A percentile compares a stretch with the other conserved stretches of the same genome.
These are phyloP conservation scores for Calycina herbarum DNA, from an alignment of 2,329 filamentous ascomycete species.

Conservation along the genomic window DNA sequence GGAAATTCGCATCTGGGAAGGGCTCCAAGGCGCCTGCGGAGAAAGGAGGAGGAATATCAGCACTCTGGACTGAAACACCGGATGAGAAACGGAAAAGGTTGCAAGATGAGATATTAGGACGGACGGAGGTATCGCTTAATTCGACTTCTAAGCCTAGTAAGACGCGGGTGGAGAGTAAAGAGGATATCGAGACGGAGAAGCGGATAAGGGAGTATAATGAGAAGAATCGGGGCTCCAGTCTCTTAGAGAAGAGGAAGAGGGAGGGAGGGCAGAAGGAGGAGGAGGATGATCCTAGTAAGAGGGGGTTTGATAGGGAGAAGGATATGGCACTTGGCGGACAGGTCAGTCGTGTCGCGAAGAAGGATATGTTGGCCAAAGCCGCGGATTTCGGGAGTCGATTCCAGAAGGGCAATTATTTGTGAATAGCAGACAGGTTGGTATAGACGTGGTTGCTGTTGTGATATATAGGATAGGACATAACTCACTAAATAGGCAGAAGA, in stretches of 20 bases:
- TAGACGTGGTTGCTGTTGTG: neutral
- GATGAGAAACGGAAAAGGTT: slow-evolving; percentile 82
- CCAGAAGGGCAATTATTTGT: slow-evolving; percentile 52
- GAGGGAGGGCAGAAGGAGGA: slow-evolving; percentile 50
- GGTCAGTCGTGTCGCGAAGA: slow-evolving; percentile 71
- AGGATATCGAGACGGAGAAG: slow-evolving; percentile 46
- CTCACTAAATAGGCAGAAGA: no score
- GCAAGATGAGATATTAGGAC: slow-evolving; percentile 79
- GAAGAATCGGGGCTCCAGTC: slow-evolving; percentile 53
- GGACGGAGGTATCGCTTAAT: slow-evolving; percentile 40
- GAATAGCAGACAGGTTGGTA: slow-evolving; percentile 16
- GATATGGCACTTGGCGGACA: slow-evolving; percentile 79
- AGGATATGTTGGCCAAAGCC: slow-evolving; percentile 76
- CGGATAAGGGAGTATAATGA: slow-evolving; percentile 60
- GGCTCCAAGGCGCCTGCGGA: slow-evolving; percentile 47
- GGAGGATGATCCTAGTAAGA: slow-evolving; percentile 87
- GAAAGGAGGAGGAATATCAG: slow-evolving; percentile 33
- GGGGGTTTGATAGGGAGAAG: slow-evolving; percentile 88
- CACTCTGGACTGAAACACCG: slow-evolving; percentile 87
- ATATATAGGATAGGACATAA: neutral
- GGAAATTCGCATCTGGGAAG: slow-evolving; percentile 77
- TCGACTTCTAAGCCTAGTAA: slow-evolving; percentile 17
- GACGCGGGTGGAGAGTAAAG: slow-evolving; percentile 31
- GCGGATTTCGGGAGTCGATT: slow-evolving; percentile 66
- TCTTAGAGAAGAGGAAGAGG: slow-evolving; percentile 50